These are phyloP conservation scores for Pseudopithomyces maydicus DNA, from an alignment of 2,329 filamentous ascomycete genomes.

Conservation along the genomic window DNA sequence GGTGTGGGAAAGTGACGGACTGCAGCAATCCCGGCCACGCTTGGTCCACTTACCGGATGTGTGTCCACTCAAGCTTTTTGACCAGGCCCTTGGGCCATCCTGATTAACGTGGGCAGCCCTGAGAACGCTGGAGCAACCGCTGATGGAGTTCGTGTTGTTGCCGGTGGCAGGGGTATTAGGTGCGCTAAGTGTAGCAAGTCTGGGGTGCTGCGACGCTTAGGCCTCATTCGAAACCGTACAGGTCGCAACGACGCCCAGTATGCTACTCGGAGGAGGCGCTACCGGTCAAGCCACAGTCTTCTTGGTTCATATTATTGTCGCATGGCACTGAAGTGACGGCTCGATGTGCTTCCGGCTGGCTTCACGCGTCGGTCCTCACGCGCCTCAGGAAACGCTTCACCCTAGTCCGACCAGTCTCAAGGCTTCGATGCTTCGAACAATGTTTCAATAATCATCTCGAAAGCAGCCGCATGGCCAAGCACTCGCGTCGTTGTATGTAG, in stretches of 20 bases:
- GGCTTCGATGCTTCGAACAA: constrained; percentile 8
- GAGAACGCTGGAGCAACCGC: constrained; percentile 33
- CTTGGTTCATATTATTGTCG: constrained; percentile 19
- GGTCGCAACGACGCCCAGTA: constrained; percentile 36
- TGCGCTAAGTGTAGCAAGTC: constrained; percentile 43
- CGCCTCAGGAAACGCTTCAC: background rate
- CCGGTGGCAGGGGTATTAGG: constrained; percentile 34
- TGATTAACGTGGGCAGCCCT: constrained; percentile 34
- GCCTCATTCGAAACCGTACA: constrained; percentile 38
- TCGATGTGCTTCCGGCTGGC: constrained; percentile 29
- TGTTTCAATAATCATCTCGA: constrained; percentile 3
- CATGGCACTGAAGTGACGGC: constrained; percentile 36
- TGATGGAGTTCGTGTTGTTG: constrained; percentile 24
- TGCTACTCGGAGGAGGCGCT: constrained; percentile 35
- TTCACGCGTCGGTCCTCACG: constrained; percentile 7
- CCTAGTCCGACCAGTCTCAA: background rate
- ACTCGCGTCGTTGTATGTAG: background rate
- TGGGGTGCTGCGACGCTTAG: constrained; percentile 44
- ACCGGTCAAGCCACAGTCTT: constrained; percentile 28
- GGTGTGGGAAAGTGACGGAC: constrained; percentile 36
- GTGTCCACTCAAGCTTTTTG: constrained; percentile 39
- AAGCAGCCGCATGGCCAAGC: background rate
- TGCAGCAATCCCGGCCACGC: constrained; percentile 38
- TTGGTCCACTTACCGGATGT: constrained; percentile 35
- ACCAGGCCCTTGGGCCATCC: constrained; percentile 33